A percentile compares a stretch with the other conserved stretches of the same genome.
These are phyloP conservation scores for Aegilops sharonensis DNA, from an alignment of 176 grass and related monocot species.

Conservation along the genomic window DNA sequence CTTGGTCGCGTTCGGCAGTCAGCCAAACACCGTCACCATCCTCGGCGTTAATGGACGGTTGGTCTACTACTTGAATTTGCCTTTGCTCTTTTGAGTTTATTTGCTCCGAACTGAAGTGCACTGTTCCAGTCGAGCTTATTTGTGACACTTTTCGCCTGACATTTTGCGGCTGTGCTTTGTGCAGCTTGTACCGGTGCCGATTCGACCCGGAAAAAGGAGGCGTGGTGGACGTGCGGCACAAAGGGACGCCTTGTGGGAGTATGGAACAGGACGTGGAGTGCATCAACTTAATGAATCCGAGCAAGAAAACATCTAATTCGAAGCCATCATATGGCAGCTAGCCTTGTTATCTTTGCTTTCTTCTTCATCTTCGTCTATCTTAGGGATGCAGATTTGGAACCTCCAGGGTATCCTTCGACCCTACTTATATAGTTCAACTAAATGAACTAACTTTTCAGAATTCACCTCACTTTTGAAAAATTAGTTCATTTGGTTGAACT, in stretches of 20 bases:
- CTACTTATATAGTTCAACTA: too few relatives aligned
- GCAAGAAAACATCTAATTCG: neutral
- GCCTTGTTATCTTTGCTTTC: too few relatives aligned
- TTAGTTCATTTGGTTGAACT: too few relatives aligned
- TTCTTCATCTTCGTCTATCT: too few relatives aligned
- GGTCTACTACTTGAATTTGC: neutral
- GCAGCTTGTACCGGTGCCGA: slow-evolving; percentile 9
- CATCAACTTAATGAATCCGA: neutral
- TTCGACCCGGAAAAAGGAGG: neutral
- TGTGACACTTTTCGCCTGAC: neutral
- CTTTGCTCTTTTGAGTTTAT: too few relatives aligned
- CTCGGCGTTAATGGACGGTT: slow-evolving; percentile 86
- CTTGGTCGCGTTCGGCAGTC: slow-evolving; percentile 59
- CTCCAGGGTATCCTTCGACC: too few relatives aligned
- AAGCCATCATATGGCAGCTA: neutral
- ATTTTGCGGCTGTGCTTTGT: neutral
- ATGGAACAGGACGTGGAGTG: neutral
- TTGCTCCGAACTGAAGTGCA: neutral
- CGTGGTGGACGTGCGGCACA: neutral
- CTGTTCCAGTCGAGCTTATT: neutral
- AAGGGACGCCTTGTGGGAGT: neutral
- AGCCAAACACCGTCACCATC: slow-evolving; percentile 51
- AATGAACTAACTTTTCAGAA: too few relatives aligned
- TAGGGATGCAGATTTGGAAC: too few relatives aligned
- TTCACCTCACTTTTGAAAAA: too few relatives aligned